A percentile compares a stretch with the other conserved stretches of the same genome.
Conservation (phyloP, 768 basidiomycete species). For the Lentinus brumalis region DNA sequence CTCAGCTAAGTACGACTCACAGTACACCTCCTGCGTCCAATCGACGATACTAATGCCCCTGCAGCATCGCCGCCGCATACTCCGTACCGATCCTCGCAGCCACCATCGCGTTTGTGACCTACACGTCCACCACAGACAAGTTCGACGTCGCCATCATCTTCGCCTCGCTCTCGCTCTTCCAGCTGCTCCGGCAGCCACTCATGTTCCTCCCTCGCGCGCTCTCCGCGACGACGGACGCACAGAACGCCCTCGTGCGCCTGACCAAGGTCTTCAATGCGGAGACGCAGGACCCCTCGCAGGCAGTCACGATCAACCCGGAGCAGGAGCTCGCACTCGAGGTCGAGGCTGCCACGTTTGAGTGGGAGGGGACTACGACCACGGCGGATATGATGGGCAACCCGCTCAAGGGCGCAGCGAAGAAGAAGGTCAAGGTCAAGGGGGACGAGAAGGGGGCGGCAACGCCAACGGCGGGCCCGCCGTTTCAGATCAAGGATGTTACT, state of each 20-base stretch:
- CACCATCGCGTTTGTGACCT: constrained; percentile 67
- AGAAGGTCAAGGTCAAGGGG: constrained; percentile 21
- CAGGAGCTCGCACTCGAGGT: constrained; percentile 53
- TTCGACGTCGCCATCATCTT: constrained; percentile 73
- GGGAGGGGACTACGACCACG: constrained; percentile 46
- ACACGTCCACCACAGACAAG: constrained; percentile 52
- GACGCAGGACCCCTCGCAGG: constrained; percentile 36
- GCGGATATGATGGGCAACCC: constrained; percentile 22
- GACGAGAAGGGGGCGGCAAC: constrained; percentile 3
- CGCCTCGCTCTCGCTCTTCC: constrained; percentile 62
- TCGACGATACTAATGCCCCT: constrained; percentile 14
- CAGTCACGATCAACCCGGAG: constrained; percentile 45
- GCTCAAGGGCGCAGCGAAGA: constrained; percentile 17
- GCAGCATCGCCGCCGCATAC: constrained; percentile 53
- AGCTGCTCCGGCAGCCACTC: constrained; percentile 70
- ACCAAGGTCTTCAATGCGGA: constrained; percentile 58
- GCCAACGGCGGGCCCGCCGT: constrained; percentile 36
- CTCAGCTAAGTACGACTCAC: constrained; percentile 56
- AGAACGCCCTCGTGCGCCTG: constrained; percentile 56
- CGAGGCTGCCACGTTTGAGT: constrained; percentile 60
- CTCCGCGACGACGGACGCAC: constrained; percentile 64
- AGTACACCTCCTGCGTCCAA: not conserved
- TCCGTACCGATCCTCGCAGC: constrained; percentile 66
- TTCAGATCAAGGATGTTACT: constrained; percentile 51
- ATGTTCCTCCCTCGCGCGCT: constrained; percentile 65